Evolutionary conservation across 208 protist species (phyloP).

Genomic region (Leishmania gerbilli): DNA sequence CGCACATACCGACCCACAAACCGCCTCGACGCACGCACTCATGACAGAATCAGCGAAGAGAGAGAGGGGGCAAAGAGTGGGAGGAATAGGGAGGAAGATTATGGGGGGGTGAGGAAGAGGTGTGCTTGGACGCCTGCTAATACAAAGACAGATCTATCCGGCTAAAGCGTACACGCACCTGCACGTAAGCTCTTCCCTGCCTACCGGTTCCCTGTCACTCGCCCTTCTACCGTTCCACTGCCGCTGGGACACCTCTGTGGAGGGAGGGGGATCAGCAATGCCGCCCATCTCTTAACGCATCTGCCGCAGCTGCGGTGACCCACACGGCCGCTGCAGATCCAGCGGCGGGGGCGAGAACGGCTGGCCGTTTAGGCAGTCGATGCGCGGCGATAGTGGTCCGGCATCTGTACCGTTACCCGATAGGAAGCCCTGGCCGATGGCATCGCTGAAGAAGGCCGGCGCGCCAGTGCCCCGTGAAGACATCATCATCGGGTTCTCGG

Average conservation of each 20-base stretch:
- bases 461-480: slow-evolving; percentile 7
- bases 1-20: background rate
- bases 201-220: background rate
- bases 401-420: slow-evolving; percentile 36
- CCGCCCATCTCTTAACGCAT: slow-evolving; percentile 11
- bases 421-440: slow-evolving; percentile 37
- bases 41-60: background rate
- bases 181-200: background rate
- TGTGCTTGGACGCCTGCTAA: background rate
- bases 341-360: background rate
- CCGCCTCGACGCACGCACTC: background rate
- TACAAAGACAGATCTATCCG: background rate
- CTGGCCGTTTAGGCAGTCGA: slow-evolving; percentile 23
- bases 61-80: background rate
- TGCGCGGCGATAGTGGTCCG: slow-evolving; percentile 31
- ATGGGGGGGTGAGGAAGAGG: background rate
- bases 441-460: slow-evolving; percentile 37
- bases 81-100: background rate
- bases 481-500: slow-evolving; percentile 14
- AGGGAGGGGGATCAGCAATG: background rate
- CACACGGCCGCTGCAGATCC: slow-evolving; percentile 5
- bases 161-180: background rate
- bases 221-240: background rate
- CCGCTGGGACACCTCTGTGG: background rate
- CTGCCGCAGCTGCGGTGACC: background rate